phyloP scores from a whole-genome alignment of 176 grass and related monocot genomes.

The Aechmea fasciata region DNA sequence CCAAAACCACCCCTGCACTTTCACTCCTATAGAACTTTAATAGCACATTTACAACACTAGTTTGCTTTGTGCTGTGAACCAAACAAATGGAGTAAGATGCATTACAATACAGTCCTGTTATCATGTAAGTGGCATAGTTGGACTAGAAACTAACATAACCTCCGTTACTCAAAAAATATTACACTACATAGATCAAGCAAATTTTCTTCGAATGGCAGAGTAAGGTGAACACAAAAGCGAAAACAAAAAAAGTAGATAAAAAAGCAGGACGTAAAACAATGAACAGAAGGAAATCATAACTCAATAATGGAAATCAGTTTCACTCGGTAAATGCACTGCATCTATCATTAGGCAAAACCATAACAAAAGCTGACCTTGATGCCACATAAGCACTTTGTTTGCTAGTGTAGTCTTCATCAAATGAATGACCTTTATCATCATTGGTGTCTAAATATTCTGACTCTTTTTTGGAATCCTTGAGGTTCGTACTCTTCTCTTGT shows the following conservation, averaged over 20 bases:
- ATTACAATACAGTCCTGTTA: no score
- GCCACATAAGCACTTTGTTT: conserved; percentile 25
- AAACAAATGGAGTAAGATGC: no score
- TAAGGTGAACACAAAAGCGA: no score
- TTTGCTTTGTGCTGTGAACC: background rate
- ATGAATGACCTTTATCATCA: conserved; percentile 19
- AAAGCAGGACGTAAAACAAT: no score
- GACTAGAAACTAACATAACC: no score
- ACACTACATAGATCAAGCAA: no score
- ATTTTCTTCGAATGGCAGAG: no score
- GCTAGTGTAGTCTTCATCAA: conserved; percentile 28
- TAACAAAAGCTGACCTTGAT: conserved; percentile 28
- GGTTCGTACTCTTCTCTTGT: conserved; percentile 40
- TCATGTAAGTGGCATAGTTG: no score
- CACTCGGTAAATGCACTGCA: background rate
- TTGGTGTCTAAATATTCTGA: conserved; percentile 25
- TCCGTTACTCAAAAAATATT: no score
- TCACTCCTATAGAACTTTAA: conserved; percentile 8
- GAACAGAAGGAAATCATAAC: no score
- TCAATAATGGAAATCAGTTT: no score
- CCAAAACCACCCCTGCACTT: conserved; percentile 4
- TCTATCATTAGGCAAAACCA: background rate
- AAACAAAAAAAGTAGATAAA: no score
- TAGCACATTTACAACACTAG: conserved; percentile 4
- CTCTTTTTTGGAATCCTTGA: conserved; percentile 36